Base-by-base conservation (phyloP, 352 stramenopile genomes). In the Globisporangium ultimum region DNA sequence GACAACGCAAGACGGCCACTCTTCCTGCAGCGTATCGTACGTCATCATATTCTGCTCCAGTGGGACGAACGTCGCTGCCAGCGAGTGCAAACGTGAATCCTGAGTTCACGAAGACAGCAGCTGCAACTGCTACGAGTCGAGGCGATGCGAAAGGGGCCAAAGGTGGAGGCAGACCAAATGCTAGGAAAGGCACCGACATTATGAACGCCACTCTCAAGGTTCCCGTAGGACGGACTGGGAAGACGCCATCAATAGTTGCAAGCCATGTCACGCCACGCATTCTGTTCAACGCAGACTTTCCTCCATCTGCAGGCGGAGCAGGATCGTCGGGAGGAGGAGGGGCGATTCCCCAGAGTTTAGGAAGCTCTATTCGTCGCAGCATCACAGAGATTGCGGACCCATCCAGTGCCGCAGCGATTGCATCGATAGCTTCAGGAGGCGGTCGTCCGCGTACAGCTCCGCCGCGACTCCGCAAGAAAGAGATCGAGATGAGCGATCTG, bases 381-480 rank as follows among this genome's bases (percentile, higher is more conserved):
- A 60, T 57, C 15, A n/a, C 24, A 0, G 61, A 61, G 11, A 20
- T 17, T 1, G 24, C 53, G 15, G 55, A 61, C 21, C 45, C 32
- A 43, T 42, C 55, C 32, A 34, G 41, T 13, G n/a, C 32, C 2
- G 34, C 60, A 47, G 41, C 47, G 2, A 42, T 58, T 11, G 22
- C 43, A 45, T 2, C 40, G 40, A 45, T n/a, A 2, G 12, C 40
- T 17, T 45, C 40, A 11, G 51, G 36, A 3, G 4, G 43, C 1
- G 46, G 40, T 10, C 69, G 69, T n/a, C 76, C 76, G 14, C 71
- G 70, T 12, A 84, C 76, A 21, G 76, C 74, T 14, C 76, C 76
- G 1, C 58, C 70, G 17, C 65, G 69, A 4, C 34, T 58, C 5
- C 74, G 70, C 40, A 87, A 69, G 47, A 64, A 65, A 32, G 74